Evolutionary conservation across 2,329 filamentous ascomycete species (phyloP).

Genomic region (Rutstroemia sp.): DNA sequence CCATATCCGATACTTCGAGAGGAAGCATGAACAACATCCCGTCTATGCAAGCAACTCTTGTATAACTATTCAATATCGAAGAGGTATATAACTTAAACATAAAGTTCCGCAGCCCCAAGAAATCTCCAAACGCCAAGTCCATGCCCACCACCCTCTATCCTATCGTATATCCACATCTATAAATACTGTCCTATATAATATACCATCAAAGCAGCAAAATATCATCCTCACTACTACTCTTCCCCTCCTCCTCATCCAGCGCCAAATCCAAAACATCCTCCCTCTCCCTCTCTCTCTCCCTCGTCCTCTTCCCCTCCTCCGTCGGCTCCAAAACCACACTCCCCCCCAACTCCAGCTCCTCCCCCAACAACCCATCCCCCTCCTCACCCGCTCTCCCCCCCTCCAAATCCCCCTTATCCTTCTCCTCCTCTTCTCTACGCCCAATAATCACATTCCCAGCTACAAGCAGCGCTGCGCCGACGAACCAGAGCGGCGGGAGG

Average conservation of each 20-base stretch:
- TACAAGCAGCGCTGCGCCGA: conserved; percentile 64
- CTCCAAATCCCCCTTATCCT: conserved; percentile 10
- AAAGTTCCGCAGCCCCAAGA: background rate
- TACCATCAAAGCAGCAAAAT: background rate
- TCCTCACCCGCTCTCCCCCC: conserved; percentile 11
- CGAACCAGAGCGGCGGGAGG: conserved; percentile 69
- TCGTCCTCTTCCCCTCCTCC: conserved; percentile 8
- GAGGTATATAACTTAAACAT: too few species aligned
- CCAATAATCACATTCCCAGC: conserved; percentile 75
- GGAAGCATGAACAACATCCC: too few species aligned
- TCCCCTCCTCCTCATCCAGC: conserved; percentile 9
- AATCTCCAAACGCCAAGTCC: background rate
- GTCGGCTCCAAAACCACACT: conserved; percentile 8
- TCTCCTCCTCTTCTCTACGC: conserved; percentile 49
- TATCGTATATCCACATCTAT: background rate
- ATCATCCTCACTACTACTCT: conserved; percentile 6
- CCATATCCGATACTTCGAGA: too few species aligned
- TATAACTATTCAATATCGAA: too few species aligned
- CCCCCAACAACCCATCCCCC: conserved; percentile 9
- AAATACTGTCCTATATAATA: background rate
- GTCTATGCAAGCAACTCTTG: too few species aligned
- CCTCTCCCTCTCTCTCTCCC: conserved; percentile 11
- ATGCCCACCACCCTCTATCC: background rate
- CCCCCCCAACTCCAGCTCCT: conserved; percentile 16
- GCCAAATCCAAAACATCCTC: conserved; percentile 24